Evolutionary conservation across 2,329 filamentous ascomycete species (phyloP), one percentile per base, ranked within the genome.

Genomic region (Xylaria sp.): DNA sequence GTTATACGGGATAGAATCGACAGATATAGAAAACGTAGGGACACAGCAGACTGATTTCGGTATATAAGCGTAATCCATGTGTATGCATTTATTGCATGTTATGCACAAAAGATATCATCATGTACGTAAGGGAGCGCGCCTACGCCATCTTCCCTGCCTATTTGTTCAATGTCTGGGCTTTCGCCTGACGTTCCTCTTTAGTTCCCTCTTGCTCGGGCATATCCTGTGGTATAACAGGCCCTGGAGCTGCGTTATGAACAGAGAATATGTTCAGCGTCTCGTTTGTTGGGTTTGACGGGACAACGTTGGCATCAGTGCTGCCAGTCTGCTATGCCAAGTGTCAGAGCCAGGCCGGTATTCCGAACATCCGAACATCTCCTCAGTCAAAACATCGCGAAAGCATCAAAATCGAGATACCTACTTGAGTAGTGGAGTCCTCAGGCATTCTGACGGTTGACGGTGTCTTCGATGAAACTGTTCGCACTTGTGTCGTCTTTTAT

Each of bases 171-270:
- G 83, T 83, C 71, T 85, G 77, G 62, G 84, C 85, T 72, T 83
- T 86, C 10, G 81, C 84, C 68, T 80, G 77, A 57, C 87, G 82
- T 69, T 91, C 88, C 71, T 89, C 87, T 74, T 87, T 88, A 60
- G 81, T 84, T 13, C 83, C 85, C 75, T 87, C 83, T 71, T 81
- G 71, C 54, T 80, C 74, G 13, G 79, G 79, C 75, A 85, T 79
- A 61, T 80, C 76, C 63, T 83, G 73, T 16, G 81, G 76, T 30
- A 85, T 67, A 34, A 76, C 84, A 13, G 85, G 85, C 39, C 85
- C 85, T 10, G 83, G 84, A 55, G 81, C 76, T 16, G 83, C 83
- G 58, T 79, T 71, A 69, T 81, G 78, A 42, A 81, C 76, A 57
- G 78, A 75, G 68, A 83, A 79, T 18, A 57, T 61, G 54, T 65